Percentiles rank a stretch among this genome's conserved stretches.
These are phyloP conservation scores for Emericellopsis atlantica DNA, from an alignment of 2,329 filamentous ascomycete species.

Conservation along the genomic window DNA sequence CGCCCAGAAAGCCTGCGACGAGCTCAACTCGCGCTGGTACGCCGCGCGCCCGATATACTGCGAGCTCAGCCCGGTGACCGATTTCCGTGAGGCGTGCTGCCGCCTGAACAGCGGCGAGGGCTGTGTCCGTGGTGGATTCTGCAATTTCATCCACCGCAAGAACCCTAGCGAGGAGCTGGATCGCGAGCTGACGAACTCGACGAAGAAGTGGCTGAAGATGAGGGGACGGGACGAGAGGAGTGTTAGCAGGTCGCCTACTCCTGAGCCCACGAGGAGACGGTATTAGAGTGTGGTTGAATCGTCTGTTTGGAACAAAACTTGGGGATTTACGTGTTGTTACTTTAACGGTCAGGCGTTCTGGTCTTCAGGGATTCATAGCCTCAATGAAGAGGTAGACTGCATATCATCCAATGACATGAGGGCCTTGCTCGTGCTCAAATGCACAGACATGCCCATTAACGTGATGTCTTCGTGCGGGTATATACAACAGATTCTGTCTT, in stretches of 20 bases:
- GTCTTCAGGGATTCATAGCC: too few species aligned
- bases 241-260: slow-evolving; percentile 69
- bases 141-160: slow-evolving; percentile 98
- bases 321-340: neutral
- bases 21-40: slow-evolving; percentile 92
- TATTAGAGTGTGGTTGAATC: slow-evolving; percentile 30
- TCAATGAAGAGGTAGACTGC: too few species aligned
- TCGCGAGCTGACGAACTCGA: slow-evolving; percentile 71
- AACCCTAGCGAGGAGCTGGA: slow-evolving; percentile 85
- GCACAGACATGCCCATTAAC: too few species aligned
- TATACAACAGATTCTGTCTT: too few species aligned
- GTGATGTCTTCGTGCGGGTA: too few species aligned
- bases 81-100: slow-evolving; percentile 96
- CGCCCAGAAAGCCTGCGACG: slow-evolving; percentile 86
- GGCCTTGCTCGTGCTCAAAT: too few species aligned
- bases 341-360: too few species aligned
- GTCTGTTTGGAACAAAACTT: neutral
- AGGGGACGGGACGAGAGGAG: slow-evolving; percentile 77
- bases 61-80: slow-evolving; percentile 91
- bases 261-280: slow-evolving; percentile 66
- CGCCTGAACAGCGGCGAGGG: slow-evolving; percentile 89
- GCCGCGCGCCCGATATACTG: slow-evolving; percentile 95
- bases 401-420: too few species aligned
- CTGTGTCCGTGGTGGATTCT: slow-evolving; percentile 91
- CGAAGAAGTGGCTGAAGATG: slow-evolving; percentile 91